Conservation (phyloP, 2,329 filamentous ascomycete genomes). For the Neofusicoccum ribis region DNA sequence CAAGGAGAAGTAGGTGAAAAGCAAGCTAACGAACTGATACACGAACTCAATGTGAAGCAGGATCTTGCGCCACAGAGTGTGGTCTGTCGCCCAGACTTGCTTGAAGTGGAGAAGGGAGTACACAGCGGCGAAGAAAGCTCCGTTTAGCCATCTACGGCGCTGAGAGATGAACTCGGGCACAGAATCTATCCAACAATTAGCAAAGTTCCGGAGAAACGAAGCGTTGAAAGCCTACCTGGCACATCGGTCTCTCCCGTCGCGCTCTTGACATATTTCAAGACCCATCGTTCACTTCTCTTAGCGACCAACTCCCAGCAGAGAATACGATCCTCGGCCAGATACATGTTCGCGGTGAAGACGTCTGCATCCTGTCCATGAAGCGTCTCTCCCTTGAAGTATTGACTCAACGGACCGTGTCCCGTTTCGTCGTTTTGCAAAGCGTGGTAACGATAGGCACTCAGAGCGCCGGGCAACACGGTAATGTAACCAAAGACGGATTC, state of each 20-base stretch:
- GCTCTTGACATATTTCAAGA: constrained; percentile 95
- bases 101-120: constrained; percentile 95
- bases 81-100: constrained; percentile 91
- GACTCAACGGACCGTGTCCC: constrained; percentile 89
- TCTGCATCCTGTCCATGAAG: constrained; percentile 94
- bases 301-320: constrained; percentile 94
- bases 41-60: constrained; percentile 92
- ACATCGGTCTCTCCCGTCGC: constrained; percentile 98
- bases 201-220: neutral
- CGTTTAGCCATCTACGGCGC: constrained; percentile 94
- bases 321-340: constrained; percentile 85
- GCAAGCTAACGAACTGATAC: constrained; percentile 87
- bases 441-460: constrained; percentile 94
- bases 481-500: constrained; percentile 99
- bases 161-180: constrained; percentile 98
- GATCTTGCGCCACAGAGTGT: constrained; percentile 84
- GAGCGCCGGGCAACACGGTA: constrained; percentile 89
- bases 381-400: constrained; percentile 99
- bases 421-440: constrained; percentile 95
- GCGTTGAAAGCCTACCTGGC: constrained; percentile 64
- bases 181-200: constrained; percentile 58
- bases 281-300: constrained; percentile 92
- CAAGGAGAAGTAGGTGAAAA: constrained; percentile 97
- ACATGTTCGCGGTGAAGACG: constrained; percentile 97
- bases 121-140: constrained; percentile 96